A percentile compares a stretch with the other conserved stretches of the same genome.
Conservation (phyloP, 495 filamentous ascomycete genomes). For the Polyplosphaeria fusca region DNA sequence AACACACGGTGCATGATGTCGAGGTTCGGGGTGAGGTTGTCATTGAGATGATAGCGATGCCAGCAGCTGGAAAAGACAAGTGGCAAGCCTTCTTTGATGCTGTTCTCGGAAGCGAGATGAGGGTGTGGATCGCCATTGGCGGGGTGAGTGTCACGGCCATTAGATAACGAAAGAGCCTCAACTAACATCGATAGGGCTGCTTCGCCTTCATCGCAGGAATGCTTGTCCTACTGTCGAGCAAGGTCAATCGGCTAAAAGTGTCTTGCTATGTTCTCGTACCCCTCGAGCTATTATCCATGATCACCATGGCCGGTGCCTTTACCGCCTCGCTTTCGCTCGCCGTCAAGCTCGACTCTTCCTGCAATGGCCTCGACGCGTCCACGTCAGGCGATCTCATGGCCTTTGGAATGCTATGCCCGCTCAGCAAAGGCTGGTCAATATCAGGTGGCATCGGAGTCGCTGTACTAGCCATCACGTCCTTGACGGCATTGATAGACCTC, state of each 20-base stretch:
- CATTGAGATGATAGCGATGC: not conserved
- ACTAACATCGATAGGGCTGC: too few relatives aligned
- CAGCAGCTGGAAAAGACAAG: not conserved
- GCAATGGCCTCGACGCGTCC: constrained; percentile 1
- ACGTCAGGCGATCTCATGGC: constrained; percentile 1
- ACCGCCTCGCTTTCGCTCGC: constrained; percentile 9
- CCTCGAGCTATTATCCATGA: constrained; percentile 18
- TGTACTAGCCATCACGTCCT: constrained; percentile 6
- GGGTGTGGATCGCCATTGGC: constrained; percentile 21
- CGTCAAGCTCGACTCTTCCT: not conserved
- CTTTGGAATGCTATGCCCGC: constrained; percentile 13
- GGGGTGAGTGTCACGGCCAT: constrained; percentile 5
- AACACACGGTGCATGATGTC: constrained; percentile 12
- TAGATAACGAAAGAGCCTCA: too few relatives aligned
- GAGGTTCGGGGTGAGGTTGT: constrained; percentile 9
- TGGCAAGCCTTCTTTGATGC: constrained; percentile 17
- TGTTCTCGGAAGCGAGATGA: constrained; percentile 7
- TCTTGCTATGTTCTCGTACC: constrained; percentile 10
- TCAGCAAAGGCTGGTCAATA: constrained; percentile 18
- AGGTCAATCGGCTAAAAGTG: constrained; percentile 2
- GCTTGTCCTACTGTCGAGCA: constrained; percentile 13
- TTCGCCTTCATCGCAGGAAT: constrained; percentile 9
- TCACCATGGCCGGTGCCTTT: constrained; percentile 20
- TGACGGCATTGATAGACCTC: not conserved
- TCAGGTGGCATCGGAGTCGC: constrained; percentile 3